phyloP scores from a whole-genome alignment of 768 basidiomycete species.

The Lyophyllum decastes region DNA sequence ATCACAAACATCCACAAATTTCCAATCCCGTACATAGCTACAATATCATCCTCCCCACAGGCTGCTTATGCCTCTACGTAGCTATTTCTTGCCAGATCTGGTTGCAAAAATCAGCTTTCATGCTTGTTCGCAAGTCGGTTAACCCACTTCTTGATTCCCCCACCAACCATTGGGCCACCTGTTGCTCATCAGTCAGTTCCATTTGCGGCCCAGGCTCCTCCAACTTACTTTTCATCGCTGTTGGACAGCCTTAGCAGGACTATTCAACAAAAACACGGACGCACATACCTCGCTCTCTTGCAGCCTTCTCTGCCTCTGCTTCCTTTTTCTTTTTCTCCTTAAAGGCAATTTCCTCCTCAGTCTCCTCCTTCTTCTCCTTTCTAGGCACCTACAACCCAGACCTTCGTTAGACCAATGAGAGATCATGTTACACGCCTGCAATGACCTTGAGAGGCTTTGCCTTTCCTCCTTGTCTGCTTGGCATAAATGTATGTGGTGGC shows the following conservation, averaged over 20 bases:
- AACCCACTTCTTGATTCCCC: conserved; percentile 89
- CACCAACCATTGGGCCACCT: conserved; percentile 71
- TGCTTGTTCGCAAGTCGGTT: not conserved
- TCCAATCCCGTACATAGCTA: conserved; percentile 18
- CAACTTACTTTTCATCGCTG: conserved; percentile 57
- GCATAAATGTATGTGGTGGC: conserved; percentile 38
- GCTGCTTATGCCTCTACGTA: not conserved
- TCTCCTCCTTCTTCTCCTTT: conserved; percentile 75
- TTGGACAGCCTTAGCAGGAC: not conserved
- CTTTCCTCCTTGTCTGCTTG: conserved; percentile 80
- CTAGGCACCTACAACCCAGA: conserved; percentile 64
- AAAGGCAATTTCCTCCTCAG: conserved; percentile 71
- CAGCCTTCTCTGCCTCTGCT: conserved; percentile 69
- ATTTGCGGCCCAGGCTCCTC: conserved; percentile 1
- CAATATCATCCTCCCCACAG: conserved; percentile 46
- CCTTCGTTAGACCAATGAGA: conserved; percentile 1
- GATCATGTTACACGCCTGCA: not conserved
- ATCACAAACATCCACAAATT: conserved; percentile 45
- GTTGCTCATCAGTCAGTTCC: conserved; percentile 10
- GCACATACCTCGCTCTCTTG: conserved; percentile 67
- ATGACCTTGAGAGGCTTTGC: conserved; percentile 83
- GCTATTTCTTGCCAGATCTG: conserved; percentile 77
- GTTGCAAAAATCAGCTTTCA: conserved; percentile 6
- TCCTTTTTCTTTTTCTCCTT: conserved; percentile 80
- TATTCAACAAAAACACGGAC: not conserved